phyloP scores from a whole-genome alignment of 169 alveolate genomes.

The Plasmodium coatneyi region DNA sequence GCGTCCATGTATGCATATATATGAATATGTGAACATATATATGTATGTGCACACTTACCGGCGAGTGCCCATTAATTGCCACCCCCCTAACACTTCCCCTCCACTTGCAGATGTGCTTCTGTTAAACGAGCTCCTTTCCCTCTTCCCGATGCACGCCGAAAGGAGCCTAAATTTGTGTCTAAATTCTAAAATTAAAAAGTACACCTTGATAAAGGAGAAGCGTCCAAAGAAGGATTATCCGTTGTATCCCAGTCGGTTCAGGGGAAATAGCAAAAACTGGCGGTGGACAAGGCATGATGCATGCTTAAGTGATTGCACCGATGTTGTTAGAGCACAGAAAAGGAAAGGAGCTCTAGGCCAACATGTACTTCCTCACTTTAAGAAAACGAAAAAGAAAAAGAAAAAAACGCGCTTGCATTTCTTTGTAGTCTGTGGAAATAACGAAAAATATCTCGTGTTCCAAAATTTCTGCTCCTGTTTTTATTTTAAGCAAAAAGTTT shows the following conservation, averaged over 20 bases:
- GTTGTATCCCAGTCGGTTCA: background rate
- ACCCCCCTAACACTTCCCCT: constrained; percentile 2
- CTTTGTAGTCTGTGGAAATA: constrained; percentile 63
- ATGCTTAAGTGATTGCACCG: constrained; percentile 60
- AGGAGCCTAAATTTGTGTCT: constrained; percentile 60
- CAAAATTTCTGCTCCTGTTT: constrained; percentile 65
- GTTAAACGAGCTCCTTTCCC: constrained; percentile 68
- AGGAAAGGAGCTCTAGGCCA: background rate
- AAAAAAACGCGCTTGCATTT: constrained; percentile 49
- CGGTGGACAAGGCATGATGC: background rate
- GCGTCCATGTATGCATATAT: background rate
- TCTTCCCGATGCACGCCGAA: constrained; percentile 69
- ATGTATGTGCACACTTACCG: background rate
- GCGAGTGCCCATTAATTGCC: background rate
- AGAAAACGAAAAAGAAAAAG: background rate
- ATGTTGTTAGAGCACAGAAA: constrained; percentile 10
- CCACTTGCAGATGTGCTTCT: constrained; percentile 53
- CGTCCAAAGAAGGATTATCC: background rate
- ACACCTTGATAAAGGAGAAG: constrained; percentile 20
- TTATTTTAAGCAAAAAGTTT: constrained; percentile 70
- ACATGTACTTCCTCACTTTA: background rate
- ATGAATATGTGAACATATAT: background rate
- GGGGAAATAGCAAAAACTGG: background rate
- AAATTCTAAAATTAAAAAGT: constrained; percentile 53
- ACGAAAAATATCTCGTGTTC: constrained; percentile 49